Percentiles rank a stretch among this genome's conserved stretches.
Conservation (phyloP, 331 rosid genomes). For the Telfairia occidentalis region DNA sequence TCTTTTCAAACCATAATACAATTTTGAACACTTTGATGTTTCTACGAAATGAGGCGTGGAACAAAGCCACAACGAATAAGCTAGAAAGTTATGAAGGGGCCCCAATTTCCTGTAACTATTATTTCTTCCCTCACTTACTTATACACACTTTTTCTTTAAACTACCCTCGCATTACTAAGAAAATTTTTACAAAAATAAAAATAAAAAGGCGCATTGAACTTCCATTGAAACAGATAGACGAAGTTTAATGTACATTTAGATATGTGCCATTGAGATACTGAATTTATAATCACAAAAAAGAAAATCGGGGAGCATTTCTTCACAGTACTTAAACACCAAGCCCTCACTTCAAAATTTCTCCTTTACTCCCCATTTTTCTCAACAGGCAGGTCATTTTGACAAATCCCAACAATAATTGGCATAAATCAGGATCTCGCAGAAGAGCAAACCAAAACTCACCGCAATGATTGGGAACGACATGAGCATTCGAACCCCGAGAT, state of each 20-base stretch:
- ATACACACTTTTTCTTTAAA: not conserved
- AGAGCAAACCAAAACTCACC: constrained; percentile 39
- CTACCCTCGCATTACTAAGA: not conserved
- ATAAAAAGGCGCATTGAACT: not conserved
- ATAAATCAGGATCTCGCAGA: constrained; percentile 19
- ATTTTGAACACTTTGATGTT: not conserved
- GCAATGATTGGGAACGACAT: constrained; percentile 75
- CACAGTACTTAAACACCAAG: not conserved
- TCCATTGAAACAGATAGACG: not conserved
- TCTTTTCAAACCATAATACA: not conserved
- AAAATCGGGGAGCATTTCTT: not conserved
- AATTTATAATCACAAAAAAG: constrained; percentile 1
- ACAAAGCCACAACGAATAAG: not conserved
- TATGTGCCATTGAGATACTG: not conserved
- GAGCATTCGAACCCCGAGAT: constrained; percentile 63
- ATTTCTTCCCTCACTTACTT: not conserved
- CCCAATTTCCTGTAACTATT: not conserved
- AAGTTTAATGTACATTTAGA: not conserved
- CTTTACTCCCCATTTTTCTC: not conserved
- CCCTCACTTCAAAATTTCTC: constrained; percentile 12
- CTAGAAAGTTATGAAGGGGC: not conserved
- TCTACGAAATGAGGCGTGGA: not conserved
- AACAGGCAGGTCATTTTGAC: not conserved
- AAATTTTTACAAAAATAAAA: not conserved
- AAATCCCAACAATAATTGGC: not conserved